Conservation (phyloP, 805 yeast species). For the Candida ipomoeae region DNA sequence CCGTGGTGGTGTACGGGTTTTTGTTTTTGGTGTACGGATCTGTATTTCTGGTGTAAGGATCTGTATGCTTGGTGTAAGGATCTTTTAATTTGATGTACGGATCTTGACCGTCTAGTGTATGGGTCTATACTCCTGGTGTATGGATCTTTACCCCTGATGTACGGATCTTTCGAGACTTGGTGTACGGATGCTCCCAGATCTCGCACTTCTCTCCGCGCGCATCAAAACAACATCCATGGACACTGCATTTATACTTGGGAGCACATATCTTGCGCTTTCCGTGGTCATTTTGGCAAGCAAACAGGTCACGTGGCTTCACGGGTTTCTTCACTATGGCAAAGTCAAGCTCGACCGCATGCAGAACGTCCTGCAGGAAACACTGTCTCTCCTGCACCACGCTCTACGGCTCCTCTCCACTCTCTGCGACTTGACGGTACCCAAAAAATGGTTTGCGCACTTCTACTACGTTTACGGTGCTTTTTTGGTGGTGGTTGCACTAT, state of each 20-base stretch:
- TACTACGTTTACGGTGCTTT: constrained; percentile 43
- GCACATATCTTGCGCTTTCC: constrained; percentile 3
- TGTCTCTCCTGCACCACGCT: background rate
- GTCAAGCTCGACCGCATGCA: constrained; percentile 4
- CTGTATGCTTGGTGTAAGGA: too few species aligned
- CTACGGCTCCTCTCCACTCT: background rate
- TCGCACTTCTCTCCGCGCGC: background rate
- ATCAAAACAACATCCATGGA: background rate
- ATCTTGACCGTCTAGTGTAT: background rate
- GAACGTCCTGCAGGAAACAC: background rate
- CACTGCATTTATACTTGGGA: background rate
- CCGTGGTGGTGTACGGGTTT: too few species aligned
- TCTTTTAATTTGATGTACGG: too few species aligned
- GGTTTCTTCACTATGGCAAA: constrained; percentile 15
- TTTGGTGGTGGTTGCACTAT: constrained; percentile 18
- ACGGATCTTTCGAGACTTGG: background rate
- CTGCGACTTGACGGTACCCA: constrained; percentile 50
- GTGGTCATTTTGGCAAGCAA: constrained; percentile 5
- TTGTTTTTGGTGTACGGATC: too few species aligned
- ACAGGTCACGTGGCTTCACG: constrained; percentile 7
- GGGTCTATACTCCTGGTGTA: background rate
- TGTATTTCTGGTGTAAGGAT: too few species aligned
- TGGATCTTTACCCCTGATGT: background rate
- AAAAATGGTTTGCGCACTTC: constrained; percentile 59
- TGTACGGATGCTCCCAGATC: background rate